Evolutionary conservation across 148 eudicot genomes (phyloP).

Genomic region (Bassia scoparia): DNA sequence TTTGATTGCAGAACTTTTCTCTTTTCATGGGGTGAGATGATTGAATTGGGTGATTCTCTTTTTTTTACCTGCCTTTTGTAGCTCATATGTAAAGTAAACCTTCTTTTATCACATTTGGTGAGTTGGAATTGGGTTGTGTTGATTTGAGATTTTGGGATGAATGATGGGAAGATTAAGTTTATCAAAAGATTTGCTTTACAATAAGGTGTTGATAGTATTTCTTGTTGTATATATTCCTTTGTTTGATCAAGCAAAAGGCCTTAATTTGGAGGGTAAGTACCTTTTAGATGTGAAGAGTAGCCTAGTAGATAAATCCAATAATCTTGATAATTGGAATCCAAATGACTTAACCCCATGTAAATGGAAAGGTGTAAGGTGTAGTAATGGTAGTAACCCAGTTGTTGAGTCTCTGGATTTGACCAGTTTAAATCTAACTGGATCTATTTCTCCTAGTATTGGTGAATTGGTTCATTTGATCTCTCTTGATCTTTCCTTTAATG

Average conservation of each 20-base stretch:
- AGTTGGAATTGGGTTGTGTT: slow-evolving; percentile 9
- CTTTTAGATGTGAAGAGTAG: slow-evolving; percentile 59
- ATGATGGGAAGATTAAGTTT: slow-evolving; percentile 19
- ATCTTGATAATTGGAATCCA: slow-evolving; percentile 60
- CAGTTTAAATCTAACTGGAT: slow-evolving; percentile 61
- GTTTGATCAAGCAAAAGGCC: slow-evolving; percentile 44
- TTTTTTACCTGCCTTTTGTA: neutral
- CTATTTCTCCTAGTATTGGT: slow-evolving; percentile 58
- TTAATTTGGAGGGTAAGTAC: slow-evolving; percentile 58
- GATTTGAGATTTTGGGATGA: slow-evolving; percentile 15
- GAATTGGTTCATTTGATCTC: slow-evolving; percentile 36
- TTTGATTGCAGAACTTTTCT: neutral
- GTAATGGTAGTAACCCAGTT: slow-evolving; percentile 32
- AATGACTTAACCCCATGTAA: slow-evolving; percentile 60
- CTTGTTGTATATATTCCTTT: slow-evolving; percentile 28
- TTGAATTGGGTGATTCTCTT: neutral
- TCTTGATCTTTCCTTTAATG: slow-evolving; percentile 54
- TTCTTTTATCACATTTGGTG: neutral
- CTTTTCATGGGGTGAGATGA: neutral
- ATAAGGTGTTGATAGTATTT: slow-evolving; percentile 26
- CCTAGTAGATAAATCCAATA: slow-evolving; percentile 37
- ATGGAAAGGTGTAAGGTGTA: slow-evolving; percentile 80
- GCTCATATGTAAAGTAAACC: neutral
- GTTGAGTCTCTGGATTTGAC: slow-evolving; percentile 54
- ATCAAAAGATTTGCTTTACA: neutral